Percentiles rank a stretch among this genome's conserved stretches.
Conservation (phyloP, 345 rosid species). For the Lepidium sativum region DNA sequence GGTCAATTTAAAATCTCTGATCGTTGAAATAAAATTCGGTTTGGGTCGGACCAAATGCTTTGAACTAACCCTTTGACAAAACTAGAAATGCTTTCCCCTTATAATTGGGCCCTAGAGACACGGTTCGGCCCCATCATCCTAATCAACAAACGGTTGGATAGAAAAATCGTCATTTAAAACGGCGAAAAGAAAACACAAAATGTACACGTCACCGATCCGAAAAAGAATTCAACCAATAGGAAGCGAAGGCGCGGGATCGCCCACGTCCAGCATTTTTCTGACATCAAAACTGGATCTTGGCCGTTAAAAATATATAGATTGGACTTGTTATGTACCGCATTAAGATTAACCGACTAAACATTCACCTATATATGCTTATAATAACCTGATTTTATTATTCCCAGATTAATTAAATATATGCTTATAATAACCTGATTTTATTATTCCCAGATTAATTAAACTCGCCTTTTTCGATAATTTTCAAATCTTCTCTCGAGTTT, state of each 20-base stretch:
- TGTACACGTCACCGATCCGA: slow-evolving; percentile 13
- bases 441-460: not conserved
- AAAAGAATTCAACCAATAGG: not conserved
- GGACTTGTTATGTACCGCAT: not conserved
- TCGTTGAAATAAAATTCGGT: not conserved
- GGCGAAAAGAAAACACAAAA: slow-evolving; percentile 22
- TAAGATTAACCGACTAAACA: slow-evolving; percentile 14
- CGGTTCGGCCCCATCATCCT: not conserved
- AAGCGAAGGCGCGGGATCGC: not conserved
- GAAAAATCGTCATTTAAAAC: not conserved
- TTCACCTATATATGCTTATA: not conserved
- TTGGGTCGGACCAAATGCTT: not conserved
- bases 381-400: not conserved
- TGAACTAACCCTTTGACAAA: no score
- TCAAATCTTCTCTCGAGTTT: no score
- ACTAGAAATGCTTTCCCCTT: not conserved
- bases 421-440: not conserved
- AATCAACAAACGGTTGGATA: not conserved
- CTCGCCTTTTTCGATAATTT: no score
- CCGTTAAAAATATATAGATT: not conserved
- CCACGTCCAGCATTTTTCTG: not conserved
- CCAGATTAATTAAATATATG: not conserved
- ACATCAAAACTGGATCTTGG: not conserved
- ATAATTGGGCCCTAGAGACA: not conserved
- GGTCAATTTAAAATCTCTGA: no score